A percentile compares a stretch with the other conserved stretches of the same genome.
phyloP scores from a whole-genome alignment of 75 land plant species.

The Cryptomeria japonica region DNA sequence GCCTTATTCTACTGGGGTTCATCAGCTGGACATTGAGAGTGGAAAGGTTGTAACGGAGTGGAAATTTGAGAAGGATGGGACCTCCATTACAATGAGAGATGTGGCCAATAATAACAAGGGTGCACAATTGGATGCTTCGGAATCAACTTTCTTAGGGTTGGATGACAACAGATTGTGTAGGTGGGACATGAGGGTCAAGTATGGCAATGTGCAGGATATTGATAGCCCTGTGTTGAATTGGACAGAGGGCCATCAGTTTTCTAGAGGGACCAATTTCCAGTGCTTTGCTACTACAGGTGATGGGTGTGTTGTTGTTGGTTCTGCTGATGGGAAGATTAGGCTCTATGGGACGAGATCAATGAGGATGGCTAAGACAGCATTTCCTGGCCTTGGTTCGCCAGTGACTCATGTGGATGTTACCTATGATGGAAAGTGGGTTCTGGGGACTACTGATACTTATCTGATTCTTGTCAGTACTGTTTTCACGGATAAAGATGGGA shows the following conservation, averaged over 20 bases:
- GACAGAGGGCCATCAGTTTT: slow-evolving; percentile 96
- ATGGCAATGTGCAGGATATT: slow-evolving; percentile 87
- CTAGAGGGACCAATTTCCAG: slow-evolving; percentile 95
- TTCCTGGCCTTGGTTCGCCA: slow-evolving; percentile 97
- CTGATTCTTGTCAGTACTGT: slow-evolving; percentile 89
- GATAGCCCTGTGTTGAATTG: slow-evolving; percentile 84
- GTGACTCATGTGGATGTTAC: slow-evolving; percentile 99
- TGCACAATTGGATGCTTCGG: slow-evolving; percentile 82
- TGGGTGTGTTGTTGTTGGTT: slow-evolving; percentile 96
- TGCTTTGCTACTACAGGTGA: slow-evolving; percentile 98
- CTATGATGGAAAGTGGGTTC: slow-evolving; percentile 96
- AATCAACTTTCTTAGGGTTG: slow-evolving; percentile 88
- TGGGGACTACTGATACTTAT: slow-evolving; percentile 97
- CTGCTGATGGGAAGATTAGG: slow-evolving; percentile 92
- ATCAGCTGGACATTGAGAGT: slow-evolving; percentile 90
- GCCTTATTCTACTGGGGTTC: slow-evolving; percentile 68
- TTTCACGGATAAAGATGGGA: slow-evolving; percentile 95
- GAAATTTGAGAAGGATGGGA: slow-evolving; percentile 96
- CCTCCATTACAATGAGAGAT: slow-evolving; percentile 92
- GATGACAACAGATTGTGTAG: slow-evolving; percentile 94
- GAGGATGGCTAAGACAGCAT: slow-evolving; percentile 98
- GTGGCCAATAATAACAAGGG: slow-evolving; percentile 84
- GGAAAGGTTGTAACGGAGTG: slow-evolving; percentile 91
- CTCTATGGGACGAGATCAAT: slow-evolving; percentile 87
- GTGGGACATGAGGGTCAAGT: slow-evolving; percentile 95